Evolutionary conservation across 2,329 filamentous ascomycete species (phyloP).

Genomic region (Capronia epimyces): DNA sequence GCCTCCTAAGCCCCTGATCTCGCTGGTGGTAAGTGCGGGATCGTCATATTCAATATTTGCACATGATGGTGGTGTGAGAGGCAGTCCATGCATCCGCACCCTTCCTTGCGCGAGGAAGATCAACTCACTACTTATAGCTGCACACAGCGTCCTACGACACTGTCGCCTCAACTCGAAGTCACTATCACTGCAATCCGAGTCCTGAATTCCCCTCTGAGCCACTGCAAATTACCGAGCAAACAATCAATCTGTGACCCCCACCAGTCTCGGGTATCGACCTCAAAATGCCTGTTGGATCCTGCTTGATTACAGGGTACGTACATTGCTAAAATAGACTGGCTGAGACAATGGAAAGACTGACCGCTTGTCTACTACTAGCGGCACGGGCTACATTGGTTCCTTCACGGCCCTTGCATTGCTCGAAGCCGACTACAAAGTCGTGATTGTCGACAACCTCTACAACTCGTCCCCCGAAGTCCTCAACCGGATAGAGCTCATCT

Average conservation of each 20-base stretch:
- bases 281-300: conserved; percentile 73
- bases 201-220: neutral
- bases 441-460: conserved; percentile 94
- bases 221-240: neutral
- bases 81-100: neutral
- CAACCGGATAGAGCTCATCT: conserved; percentile 91
- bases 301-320: conserved; percentile 80
- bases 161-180: too few species aligned
- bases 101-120: neutral
- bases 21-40: too few species aligned
- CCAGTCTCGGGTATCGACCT: conserved; percentile 18
- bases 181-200: too few species aligned
- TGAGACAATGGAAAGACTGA: conserved; percentile 9
- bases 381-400: conserved; percentile 97
- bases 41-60: neutral
- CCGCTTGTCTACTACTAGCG: conserved; percentile 57
- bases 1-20: too few species aligned
- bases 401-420: conserved; percentile 92
- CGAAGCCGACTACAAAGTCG: conserved; percentile 89
- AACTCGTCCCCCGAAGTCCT: conserved; percentile 89
- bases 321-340: conserved; percentile 36
- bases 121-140: neutral
- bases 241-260: conserved; percentile 2
- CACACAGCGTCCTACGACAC: neutral
- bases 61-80: neutral